Conservation (phyloP, 495 filamentous ascomycete genomes). For the Clohesyomyces aquaticus region DNA sequence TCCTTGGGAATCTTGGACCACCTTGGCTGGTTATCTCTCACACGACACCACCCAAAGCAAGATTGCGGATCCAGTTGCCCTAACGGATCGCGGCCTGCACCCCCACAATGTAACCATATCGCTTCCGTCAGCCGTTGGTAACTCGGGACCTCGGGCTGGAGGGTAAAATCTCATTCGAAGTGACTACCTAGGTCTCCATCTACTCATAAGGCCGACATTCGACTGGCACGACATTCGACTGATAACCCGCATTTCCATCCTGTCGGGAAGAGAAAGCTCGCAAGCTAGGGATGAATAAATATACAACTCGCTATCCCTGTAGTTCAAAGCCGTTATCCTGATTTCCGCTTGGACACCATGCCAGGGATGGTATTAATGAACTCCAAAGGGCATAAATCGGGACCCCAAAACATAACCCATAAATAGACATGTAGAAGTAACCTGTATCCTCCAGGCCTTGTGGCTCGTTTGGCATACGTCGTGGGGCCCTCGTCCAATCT, state of each 20-base stretch:
- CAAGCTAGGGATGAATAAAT: not conserved
- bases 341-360: not conserved
- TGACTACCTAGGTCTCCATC: too few species aligned
- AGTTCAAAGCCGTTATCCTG: not conserved
- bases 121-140: not conserved
- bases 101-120: not conserved
- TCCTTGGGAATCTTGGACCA: not conserved
- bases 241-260: too few species aligned
- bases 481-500: not conserved
- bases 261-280: too few species aligned
- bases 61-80: slow-evolving; percentile 1
- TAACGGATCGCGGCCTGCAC: not conserved
- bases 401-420: too few species aligned
- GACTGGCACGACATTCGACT: too few species aligned
- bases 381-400: too few species aligned
- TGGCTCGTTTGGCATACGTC: too few species aligned
- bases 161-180: not conserved
- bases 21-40: not conserved
- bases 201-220: too few species aligned
- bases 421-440: too few species aligned
- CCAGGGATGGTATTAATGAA: not conserved
- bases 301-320: not conserved
- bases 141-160: not conserved
- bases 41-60: not conserved
- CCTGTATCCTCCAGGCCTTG: too few species aligned